Percentiles rank a stretch among this genome's conserved stretches.
Evolutionary conservation across 2,329 filamentous ascomycete species (phyloP).

Genomic region (Fusarium illudens): DNA sequence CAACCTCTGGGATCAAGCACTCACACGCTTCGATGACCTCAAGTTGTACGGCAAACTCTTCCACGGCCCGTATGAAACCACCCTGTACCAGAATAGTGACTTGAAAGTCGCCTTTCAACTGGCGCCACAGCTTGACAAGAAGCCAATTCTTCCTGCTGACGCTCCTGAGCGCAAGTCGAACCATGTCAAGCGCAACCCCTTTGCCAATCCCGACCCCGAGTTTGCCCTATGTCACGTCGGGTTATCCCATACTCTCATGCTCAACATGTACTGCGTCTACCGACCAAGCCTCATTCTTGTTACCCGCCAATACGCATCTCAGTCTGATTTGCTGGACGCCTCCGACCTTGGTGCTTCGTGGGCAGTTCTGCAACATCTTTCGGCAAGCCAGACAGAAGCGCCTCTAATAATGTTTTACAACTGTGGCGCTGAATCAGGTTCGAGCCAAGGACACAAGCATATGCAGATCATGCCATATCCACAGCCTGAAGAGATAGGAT

Average conservation of each 20-base stretch:
- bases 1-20: not conserved
- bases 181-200: not conserved
- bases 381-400: not conserved
- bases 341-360: not conserved
- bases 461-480: not conserved
- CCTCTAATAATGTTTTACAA: not conserved
- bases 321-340: not conserved
- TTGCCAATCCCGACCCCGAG: not conserved
- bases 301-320: not conserved
- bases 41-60: not conserved
- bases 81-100: not conserved
- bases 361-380: not conserved
- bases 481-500: not conserved
- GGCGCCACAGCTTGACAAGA: not conserved
- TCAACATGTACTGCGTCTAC: conserved; percentile 1
- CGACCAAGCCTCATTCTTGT: not conserved
- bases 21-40: not conserved
- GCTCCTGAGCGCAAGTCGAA: not conserved
- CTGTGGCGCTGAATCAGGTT: not conserved
- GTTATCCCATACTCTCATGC: not conserved
- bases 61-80: not conserved
- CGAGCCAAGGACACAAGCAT: not conserved
- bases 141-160: not conserved
- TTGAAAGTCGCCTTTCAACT: not conserved
- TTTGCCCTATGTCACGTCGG: not conserved